phyloP scores from a whole-genome alignment of 2,329 filamentous ascomycete species.

The Elsinoe necatrix region DNA sequence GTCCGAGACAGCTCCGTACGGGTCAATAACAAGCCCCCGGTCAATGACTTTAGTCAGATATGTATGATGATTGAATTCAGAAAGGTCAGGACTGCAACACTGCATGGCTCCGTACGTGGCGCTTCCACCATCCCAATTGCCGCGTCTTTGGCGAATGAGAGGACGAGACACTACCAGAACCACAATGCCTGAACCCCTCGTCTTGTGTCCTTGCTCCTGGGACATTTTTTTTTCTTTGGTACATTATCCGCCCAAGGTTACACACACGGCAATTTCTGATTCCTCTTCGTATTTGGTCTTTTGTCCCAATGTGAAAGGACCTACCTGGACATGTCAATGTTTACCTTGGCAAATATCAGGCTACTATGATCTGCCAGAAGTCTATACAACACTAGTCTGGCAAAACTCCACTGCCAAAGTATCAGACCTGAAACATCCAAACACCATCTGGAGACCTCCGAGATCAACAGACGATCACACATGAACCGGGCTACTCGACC shows the following conservation, averaged over 20 bases:
- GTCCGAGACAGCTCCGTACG: slow-evolving; percentile 10
- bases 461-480: slow-evolving; percentile 7
- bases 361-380: background rate
- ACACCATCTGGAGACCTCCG: background rate
- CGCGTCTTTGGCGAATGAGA: slow-evolving; percentile 7
- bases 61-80: background rate
- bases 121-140: slow-evolving; percentile 2
- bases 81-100: background rate
- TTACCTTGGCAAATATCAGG: background rate
- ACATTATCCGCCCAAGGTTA: slow-evolving; percentile 8
- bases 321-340: background rate
- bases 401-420: background rate
- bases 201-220: background rate
- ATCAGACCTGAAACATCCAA: background rate
- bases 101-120: slow-evolving; percentile 12
- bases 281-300: background rate
- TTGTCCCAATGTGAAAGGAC: background rate
- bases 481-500: background rate
- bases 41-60: background rate
- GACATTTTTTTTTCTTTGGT: slow-evolving; percentile 11
- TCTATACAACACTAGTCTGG: background rate
- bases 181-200: slow-evolving; percentile 13
- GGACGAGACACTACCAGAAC: slow-evolving; percentile 8
- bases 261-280: slow-evolving; percentile 1
- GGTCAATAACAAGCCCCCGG: background rate